Conservation (phyloP, 1,284 basidiomycete genomes). For the Heterobasidion occidentale region DNA sequence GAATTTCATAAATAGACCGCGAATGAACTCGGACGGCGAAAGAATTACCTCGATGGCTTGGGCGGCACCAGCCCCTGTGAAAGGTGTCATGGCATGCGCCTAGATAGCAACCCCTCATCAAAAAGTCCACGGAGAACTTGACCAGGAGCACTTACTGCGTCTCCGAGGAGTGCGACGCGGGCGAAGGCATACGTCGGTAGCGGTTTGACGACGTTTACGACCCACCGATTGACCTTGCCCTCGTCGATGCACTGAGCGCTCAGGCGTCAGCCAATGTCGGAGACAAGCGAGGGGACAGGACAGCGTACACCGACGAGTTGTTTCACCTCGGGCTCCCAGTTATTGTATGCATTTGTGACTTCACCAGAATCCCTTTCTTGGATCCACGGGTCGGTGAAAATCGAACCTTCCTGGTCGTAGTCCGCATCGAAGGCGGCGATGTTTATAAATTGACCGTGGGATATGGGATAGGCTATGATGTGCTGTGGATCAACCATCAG, state of each 20-base stretch:
- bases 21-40: not conserved
- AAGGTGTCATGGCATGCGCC: constrained; percentile 50
- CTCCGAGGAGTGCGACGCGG: constrained; percentile 40
- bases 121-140: not conserved
- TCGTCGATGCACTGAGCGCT: constrained; percentile 25
- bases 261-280: constrained; percentile 8
- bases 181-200: constrained; percentile 30
- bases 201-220: constrained; percentile 34
- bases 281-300: not conserved
- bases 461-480: constrained; percentile 35
- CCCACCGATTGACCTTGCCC: constrained; percentile 35
- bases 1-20: not conserved
- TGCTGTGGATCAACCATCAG: constrained; percentile 21
- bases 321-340: constrained; percentile 34
- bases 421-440: constrained; percentile 29
- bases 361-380: constrained; percentile 18
- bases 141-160: constrained; percentile 28
- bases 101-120: constrained; percentile 6
- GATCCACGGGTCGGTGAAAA: constrained; percentile 28
- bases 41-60: constrained; percentile 43
- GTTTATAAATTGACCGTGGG: constrained; percentile 32
- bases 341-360: constrained; percentile 21
- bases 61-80: constrained; percentile 47
- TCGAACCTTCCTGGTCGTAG: constrained; percentile 25
- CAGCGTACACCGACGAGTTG: constrained; percentile 30